These are phyloP conservation scores for Ramalina intermedia DNA, from an alignment of 495 filamentous ascomycete species.

Conservation along the genomic window DNA sequence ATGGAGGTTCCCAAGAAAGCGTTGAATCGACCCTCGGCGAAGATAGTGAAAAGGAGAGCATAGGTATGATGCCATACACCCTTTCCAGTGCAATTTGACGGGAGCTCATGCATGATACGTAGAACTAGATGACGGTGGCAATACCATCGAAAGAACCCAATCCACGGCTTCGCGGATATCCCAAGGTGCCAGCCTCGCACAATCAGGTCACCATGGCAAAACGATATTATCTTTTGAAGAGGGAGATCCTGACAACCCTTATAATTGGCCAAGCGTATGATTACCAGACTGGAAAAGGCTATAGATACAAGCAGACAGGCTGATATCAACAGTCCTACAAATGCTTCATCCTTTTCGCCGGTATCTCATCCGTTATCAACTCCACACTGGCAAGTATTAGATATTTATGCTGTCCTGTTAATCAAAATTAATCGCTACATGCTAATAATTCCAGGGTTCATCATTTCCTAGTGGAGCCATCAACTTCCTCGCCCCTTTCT, in stretches of 20 bases:
- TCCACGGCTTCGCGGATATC: too few species aligned
- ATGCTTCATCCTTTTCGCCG: slow-evolving; percentile 35
- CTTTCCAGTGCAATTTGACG: too few species aligned
- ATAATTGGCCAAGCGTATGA: slow-evolving; percentile 36
- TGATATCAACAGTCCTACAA: slow-evolving; percentile 28
- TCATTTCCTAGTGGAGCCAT: slow-evolving; percentile 51
- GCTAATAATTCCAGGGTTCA: slow-evolving; percentile 25
- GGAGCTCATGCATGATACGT: too few species aligned
- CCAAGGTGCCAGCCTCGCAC: too few species aligned
- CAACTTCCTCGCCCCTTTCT: slow-evolving; percentile 41
- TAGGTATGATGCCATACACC: too few species aligned
- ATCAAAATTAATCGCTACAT: too few species aligned
- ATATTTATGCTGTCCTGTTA: too few species aligned
- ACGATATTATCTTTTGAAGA: slow-evolving; percentile 34
- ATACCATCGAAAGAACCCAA: too few species aligned
- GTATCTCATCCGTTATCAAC: slow-evolving; percentile 54
- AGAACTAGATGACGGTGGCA: too few species aligned
- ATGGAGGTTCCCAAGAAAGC: too few species aligned
- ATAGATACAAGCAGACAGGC: not conserved
- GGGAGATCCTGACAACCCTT: slow-evolving; percentile 38
- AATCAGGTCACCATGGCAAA: slow-evolving; percentile 12
- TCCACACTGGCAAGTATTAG: slow-evolving; percentile 39
- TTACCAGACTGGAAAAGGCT: not conserved
- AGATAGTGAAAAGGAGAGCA: too few species aligned
- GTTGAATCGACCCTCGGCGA: too few species aligned